Evolutionary conservation across 2,329 filamentous ascomycete species (phyloP), one percentile per base, ranked within the genome.

Genomic region (Dactylellina cionopaga): DNA sequence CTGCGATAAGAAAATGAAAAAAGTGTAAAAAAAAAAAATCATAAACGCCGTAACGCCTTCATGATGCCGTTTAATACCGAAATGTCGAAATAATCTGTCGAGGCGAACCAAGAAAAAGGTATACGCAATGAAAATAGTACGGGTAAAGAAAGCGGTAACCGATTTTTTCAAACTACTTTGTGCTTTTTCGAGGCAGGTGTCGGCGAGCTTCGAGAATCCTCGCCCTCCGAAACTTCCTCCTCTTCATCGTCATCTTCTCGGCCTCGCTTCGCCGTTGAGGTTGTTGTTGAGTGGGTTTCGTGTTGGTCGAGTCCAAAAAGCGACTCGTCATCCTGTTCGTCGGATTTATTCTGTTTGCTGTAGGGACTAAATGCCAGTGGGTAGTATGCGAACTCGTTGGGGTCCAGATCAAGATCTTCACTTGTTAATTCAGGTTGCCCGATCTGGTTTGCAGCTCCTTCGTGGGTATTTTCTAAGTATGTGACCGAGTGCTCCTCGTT

Each of bases 171-270:
- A 29, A 52, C n/a, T 10, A 46, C 5, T 27, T 54, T 64, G 22
- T 59, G 68, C 31, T 62, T 62, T 19, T 72, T 72, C 7, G 68
- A 55, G 37, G 59, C 68, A 11, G 68, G 68, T 24, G 43, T 31
- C 15, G 68, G 68, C 13, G 68, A 65, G 11, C 11, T 37, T 19
- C 22, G 27, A 25, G 39, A 5, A 24, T 72, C 68, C 11, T 31
- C 68, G 35, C 2, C 17, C 11, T 54, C 59, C 11, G 59, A 64
- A 24, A 47, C 10, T 5, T 54, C 58, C 7, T 65, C 59, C 3
- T 64, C 58, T 27, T 60, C 55, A 33, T 56, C 56, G n/a, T 72
- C 59, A 10, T 64, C 59, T 49, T 72, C 68, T 19, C 68, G 39
- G 27, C 59, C 68, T 29, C 68, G 51, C 52, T 72, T 72, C 6